phyloP scores from a whole-genome alignment of 2,329 filamentous ascomycete genomes.

The Microthyrium microscopicum region DNA sequence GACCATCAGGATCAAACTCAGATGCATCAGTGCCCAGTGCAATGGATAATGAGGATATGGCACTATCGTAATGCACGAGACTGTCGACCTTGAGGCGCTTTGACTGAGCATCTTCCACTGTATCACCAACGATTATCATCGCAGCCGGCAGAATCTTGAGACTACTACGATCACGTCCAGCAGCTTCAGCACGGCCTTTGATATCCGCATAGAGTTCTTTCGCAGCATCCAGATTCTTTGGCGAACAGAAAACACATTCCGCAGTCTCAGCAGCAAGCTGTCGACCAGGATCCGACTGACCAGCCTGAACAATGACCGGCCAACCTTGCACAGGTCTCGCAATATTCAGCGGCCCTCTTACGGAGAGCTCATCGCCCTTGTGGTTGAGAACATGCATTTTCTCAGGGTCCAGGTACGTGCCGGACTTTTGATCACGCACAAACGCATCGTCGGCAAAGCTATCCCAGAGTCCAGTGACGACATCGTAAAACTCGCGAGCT shows the following conservation, averaged over 20 bases:
- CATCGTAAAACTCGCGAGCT: slow-evolving; percentile 36
- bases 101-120: slow-evolving; percentile 29
- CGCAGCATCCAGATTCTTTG: slow-evolving; percentile 27
- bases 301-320: slow-evolving; percentile 39
- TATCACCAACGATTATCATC: slow-evolving; percentile 33
- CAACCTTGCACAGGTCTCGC: slow-evolving; percentile 36
- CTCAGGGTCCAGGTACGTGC: slow-evolving; percentile 33
- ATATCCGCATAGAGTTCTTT: slow-evolving; percentile 36
- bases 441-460: slow-evolving; percentile 41
- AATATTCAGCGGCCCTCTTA: slow-evolving; percentile 35
- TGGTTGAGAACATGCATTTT: slow-evolving; percentile 38
- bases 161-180: slow-evolving; percentile 28
- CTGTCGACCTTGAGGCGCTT: slow-evolving; percentile 35
- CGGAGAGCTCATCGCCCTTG: slow-evolving; percentile 27
- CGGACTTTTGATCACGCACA: slow-evolving; percentile 29
- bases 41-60: slow-evolving; percentile 35
- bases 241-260: slow-evolving; percentile 36
- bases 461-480: slow-evolving; percentile 37
- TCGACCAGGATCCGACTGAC: slow-evolving; percentile 34
- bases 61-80: slow-evolving; percentile 37
- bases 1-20: slow-evolving; percentile 31
- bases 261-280: slow-evolving; percentile 37
- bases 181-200: slow-evolving; percentile 29
- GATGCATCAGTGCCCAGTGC: slow-evolving; percentile 31
- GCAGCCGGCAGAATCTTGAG: slow-evolving; percentile 37